Percentiles rank a stretch among this genome's conserved stretches.
Evolutionary conservation across 257 asterid genomes (phyloP).

Genomic region (Asclepias syriaca): DNA sequence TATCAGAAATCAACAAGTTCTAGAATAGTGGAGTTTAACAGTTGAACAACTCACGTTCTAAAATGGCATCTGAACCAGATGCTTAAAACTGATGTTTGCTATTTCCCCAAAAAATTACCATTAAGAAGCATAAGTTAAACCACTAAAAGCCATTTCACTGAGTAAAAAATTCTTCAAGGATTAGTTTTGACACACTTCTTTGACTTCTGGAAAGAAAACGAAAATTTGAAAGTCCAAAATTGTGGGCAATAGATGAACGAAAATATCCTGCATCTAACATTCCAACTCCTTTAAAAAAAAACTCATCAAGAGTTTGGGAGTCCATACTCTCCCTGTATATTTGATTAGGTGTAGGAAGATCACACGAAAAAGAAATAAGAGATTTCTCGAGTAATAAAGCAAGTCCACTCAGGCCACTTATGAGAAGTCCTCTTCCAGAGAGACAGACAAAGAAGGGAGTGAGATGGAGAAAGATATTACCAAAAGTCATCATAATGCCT

Average conservation of each 20-base stretch:
- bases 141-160: neutral
- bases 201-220: neutral
- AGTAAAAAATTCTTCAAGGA: neutral
- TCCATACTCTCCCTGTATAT: neutral
- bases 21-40: neutral
- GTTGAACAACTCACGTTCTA: neutral
- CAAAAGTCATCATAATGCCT: conserved; percentile 92
- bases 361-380: neutral
- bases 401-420: neutral
- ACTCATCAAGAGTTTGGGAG: neutral
- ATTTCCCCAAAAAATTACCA: neutral
- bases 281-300: neutral
- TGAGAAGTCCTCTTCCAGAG: neutral
- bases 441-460: neutral
- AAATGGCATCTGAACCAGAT: neutral
- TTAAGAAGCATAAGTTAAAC: neutral
- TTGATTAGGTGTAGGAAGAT: neutral
- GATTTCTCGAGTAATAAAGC: neutral
- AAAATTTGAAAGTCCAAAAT: neutral
- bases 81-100: neutral
- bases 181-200: neutral
- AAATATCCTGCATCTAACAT: neutral
- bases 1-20: neutral
- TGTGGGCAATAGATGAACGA: neutral
- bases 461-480: conserved; percentile 29